Evolutionary conservation across 2,329 filamentous ascomycete species (phyloP).

Genomic region (Xylaria sp.): DNA sequence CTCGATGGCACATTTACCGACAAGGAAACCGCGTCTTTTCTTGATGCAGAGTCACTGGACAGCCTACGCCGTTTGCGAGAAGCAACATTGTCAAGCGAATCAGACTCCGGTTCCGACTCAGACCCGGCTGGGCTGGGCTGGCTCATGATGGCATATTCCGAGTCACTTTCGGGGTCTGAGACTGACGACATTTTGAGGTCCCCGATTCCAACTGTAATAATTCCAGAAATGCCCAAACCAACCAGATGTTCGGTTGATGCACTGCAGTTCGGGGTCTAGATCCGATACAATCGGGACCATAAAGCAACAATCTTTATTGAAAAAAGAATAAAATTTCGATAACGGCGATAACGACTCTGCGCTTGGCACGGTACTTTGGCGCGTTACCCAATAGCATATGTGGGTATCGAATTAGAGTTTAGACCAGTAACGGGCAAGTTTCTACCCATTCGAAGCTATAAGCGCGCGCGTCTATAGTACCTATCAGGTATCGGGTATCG

Average conservation of each 20-base stretch:
- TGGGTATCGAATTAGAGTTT: slow-evolving; percentile 4
- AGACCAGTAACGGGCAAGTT: slow-evolving; percentile 7
- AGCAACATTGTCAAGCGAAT: slow-evolving; percentile 53
- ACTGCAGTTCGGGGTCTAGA: slow-evolving; percentile 12
- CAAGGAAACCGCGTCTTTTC: slow-evolving; percentile 53
- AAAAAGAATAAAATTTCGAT: slow-evolving; percentile 34
- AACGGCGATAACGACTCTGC: slow-evolving; percentile 29
- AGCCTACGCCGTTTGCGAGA: slow-evolving; percentile 54
- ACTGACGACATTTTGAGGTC: slow-evolving; percentile 30
- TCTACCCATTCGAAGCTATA: slow-evolving; percentile 12
- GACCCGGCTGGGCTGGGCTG: slow-evolving; percentile 43
- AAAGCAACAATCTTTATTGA: slow-evolving; percentile 16
- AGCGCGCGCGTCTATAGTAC: slow-evolving; percentile 32
- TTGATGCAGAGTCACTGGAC: slow-evolving; percentile 48
- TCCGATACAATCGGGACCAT: slow-evolving; percentile 2
- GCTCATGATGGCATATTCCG: slow-evolving; percentile 40
- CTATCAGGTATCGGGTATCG: not conserved
- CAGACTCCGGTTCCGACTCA: slow-evolving; percentile 53
- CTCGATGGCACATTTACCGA: slow-evolving; percentile 65
- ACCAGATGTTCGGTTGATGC: slow-evolving; percentile 2
- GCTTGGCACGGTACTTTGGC: not conserved
- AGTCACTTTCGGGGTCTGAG: slow-evolving; percentile 40
- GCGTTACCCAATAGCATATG: not conserved
- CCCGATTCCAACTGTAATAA: slow-evolving; percentile 4
- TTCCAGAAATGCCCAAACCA: not conserved